Conservation (phyloP, 2,329 filamentous ascomycete genomes). For the Venturia oleaginea region DNA sequence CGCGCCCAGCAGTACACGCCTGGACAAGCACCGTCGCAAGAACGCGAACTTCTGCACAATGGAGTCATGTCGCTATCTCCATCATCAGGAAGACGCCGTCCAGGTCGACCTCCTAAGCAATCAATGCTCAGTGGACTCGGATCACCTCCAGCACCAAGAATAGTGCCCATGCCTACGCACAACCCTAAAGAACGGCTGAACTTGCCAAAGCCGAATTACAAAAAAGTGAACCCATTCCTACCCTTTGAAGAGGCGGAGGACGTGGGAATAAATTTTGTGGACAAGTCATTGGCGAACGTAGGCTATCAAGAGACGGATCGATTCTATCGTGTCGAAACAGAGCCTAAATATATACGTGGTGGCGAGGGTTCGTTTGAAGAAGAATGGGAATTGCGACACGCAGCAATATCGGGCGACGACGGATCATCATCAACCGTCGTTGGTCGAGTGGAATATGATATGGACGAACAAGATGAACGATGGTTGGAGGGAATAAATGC, state of each 20-base stretch:
- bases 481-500: constrained; percentile 83
- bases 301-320: constrained; percentile 94
- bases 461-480: constrained; percentile 98
- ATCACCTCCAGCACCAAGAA: constrained; percentile 52
- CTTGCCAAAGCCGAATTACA: constrained; percentile 65
- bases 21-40: constrained; percentile 2
- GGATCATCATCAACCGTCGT: constrained; percentile 43
- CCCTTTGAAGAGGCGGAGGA: constrained; percentile 77
- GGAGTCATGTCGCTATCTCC: constrained; percentile 30
- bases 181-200: constrained; percentile 74
- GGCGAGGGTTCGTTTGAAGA: constrained; percentile 55
- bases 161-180: constrained; percentile 68
- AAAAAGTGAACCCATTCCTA: constrained; percentile 68
- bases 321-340: constrained; percentile 63
- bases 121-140: constrained; percentile 52
- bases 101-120: constrained; percentile 56
- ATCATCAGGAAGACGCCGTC: constrained; percentile 31
- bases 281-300: constrained; percentile 91
- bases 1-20: constrained; percentile 11
- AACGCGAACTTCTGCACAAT: constrained; percentile 20
- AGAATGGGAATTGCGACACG: constrained; percentile 29
- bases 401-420: constrained; percentile 23
- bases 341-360: constrained; percentile 46
- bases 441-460: constrained; percentile 92
- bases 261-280: constrained; percentile 83